Percentiles rank a stretch among this genome's conserved stretches.
phyloP scores from a whole-genome alignment of 2,329 filamentous ascomycete species.

The Apiospora koreana region DNA sequence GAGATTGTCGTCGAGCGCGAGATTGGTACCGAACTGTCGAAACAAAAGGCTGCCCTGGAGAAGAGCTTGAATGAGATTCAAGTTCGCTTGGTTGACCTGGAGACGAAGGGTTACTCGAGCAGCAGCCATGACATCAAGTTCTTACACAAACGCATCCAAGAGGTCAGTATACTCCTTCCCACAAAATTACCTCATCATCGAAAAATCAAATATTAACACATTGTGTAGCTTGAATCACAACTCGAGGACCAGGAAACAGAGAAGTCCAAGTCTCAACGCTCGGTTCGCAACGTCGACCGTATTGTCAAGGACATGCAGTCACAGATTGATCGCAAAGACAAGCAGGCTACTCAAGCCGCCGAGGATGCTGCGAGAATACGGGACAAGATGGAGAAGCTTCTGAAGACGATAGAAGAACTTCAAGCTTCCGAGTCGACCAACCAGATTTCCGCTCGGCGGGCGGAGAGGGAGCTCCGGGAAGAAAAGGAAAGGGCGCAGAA shows the following conservation, averaged over 20 bases:
- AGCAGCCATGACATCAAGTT: constrained; percentile 95
- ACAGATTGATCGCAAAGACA: constrained; percentile 92
- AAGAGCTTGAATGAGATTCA: constrained; percentile 90
- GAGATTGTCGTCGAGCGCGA: constrained; percentile 88
- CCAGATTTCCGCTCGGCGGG: constrained; percentile 79
- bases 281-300: constrained; percentile 88
- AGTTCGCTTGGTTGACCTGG: constrained; percentile 84
- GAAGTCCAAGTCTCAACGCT: constrained; percentile 79
- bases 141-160: constrained; percentile 89
- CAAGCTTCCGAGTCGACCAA: constrained; percentile 82
- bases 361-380: constrained; percentile 85
- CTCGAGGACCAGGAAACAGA: constrained; percentile 81
- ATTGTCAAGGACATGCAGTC: constrained; percentile 90
- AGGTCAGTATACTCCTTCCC: constrained; percentile 61
- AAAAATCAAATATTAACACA: constrained; percentile 27
- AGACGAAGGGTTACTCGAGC: constrained; percentile 95
- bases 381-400: constrained; percentile 87
- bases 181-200: constrained; percentile 20
- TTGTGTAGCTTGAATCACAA: constrained; percentile 75
- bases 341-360: constrained; percentile 75
- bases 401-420: constrained; percentile 90
- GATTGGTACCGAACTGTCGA: constrained; percentile 76
- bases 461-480: constrained; percentile 86
- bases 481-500: constrained; percentile 79
- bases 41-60: constrained; percentile 86